Evolutionary conservation across 768 basidiomycete species (phyloP), one percentile per base, ranked within the genome.

Genomic region (Suillus luteus): DNA sequence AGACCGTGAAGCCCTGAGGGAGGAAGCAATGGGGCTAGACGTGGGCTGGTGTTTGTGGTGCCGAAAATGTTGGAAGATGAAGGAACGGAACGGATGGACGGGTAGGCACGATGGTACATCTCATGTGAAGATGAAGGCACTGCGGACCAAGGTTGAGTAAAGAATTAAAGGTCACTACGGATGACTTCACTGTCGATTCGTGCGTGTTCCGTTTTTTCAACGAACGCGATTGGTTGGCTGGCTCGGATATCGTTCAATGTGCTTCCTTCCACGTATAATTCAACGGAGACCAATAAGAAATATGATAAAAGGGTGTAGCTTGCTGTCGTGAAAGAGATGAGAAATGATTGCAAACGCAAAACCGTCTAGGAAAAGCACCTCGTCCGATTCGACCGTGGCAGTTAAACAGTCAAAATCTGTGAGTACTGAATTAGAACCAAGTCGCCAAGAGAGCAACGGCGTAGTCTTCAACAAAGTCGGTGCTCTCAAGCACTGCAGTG

Each of bases 81-180:
- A 55, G 84, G 83, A n/a, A 83, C 80, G n/a, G 83, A 79, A 63
- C 88, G 85, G 55, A 82, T 69, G 31, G 80, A 82, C 10, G 86
- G 87, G 55, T 81, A 79, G 7, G 86, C 78, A 46, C 89, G 83
- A 72, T 89, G 85, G 72, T 90, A 81, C 78, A 91, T 87, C 63
- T 85, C 84, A 70, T 79, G 75, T 61, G 73, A 72, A n/a, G 71
- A 70, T 51, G 70, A 77, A 62, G 67, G 69, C 74, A 75, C 72
- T 76, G 66, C 44, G 40, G 61, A 66, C 65, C 43, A 54, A 55
- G 52, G 31, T 55, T 73, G 61, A 70, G 68, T 60, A 64, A 55
- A 62, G 38, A 59, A 33, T 55, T 58, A 61, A 66, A 37, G 6
- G n/a, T 41, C 55, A 4, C 61, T 46, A 66, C 22, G 63, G 61